Conservation (phyloP, 139 green algal species). For the Chlorella ohadii region DNA sequence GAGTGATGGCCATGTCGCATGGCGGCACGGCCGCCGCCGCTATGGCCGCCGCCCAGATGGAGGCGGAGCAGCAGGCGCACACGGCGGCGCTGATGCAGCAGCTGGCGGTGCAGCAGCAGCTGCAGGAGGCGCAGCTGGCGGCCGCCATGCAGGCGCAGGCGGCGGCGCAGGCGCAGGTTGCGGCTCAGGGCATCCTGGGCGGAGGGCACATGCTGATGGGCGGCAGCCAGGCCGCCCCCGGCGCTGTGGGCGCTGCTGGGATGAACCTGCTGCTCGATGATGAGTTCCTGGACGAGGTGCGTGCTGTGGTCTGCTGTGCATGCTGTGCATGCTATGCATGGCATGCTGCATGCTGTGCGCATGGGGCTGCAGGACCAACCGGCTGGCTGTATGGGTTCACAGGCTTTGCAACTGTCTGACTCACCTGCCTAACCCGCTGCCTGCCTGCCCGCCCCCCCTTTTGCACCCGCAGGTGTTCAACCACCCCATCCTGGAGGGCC, state of each 20-base stretch:
- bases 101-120: conserved; percentile 10
- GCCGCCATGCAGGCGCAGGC: background rate
- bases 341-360: too few relatives aligned
- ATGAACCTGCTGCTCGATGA: conserved; percentile 36
- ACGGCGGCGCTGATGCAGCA: conserved; percentile 8
- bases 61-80: background rate
- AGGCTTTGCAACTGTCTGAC: too few relatives aligned
- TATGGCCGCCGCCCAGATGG: background rate
- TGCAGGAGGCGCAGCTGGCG: background rate
- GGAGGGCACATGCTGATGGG: background rate
- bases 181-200: background rate
- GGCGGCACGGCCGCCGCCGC: conserved; percentile 5
- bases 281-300: conserved; percentile 36
- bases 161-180: background rate
- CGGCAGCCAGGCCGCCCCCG: background rate
- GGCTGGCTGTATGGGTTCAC: too few relatives aligned
- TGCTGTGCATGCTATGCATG: too few relatives aligned
- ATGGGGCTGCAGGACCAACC: too few relatives aligned
- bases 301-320: too few relatives aligned
- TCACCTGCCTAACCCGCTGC: too few relatives aligned
- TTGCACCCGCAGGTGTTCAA: too few relatives aligned
- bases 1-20: background rate
- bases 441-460: too few relatives aligned
- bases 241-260: background rate
- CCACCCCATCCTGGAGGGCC: too few relatives aligned